Evolutionary conservation across 306 rosid species (phyloP).

Genomic region (Quercus robur): DNA sequence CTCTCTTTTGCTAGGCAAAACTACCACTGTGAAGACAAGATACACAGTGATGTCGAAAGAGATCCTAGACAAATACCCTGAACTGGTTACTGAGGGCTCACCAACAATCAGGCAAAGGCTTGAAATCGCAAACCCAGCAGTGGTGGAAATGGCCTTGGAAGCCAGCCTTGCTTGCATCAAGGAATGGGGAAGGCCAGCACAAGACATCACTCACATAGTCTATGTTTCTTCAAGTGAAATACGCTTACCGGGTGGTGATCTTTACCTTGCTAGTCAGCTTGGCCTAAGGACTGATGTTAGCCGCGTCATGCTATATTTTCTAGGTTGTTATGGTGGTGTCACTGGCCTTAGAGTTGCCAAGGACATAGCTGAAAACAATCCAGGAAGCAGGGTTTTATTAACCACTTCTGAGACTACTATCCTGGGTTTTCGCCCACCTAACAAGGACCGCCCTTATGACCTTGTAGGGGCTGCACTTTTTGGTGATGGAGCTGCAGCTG

Average conservation of each 20-base stretch:
- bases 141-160: constrained; percentile 78
- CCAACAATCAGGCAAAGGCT: constrained; percentile 82
- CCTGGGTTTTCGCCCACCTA: constrained; percentile 89
- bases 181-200: constrained; percentile 81
- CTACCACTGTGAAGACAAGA: constrained; percentile 93
- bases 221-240: constrained; percentile 90
- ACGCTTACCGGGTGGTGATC: constrained; percentile 90
- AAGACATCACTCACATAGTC: constrained; percentile 82
- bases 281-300: constrained; percentile 64
- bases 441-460: constrained; percentile 77
- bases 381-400: constrained; percentile 65
- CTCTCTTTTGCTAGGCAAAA: constrained; percentile 54
- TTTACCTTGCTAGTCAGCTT: constrained; percentile 66
- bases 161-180: constrained; percentile 80
- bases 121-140: constrained; percentile 85
- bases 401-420: constrained; percentile 93
- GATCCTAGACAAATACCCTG: constrained; percentile 83
- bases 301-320: constrained; percentile 83
- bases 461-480: constrained; percentile 99
- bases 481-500: constrained; percentile 95
- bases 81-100: constrained; percentile 76
- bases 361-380: constrained; percentile 96
- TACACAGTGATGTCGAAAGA: constrained; percentile 99
- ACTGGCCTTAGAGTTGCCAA: constrained; percentile 90
- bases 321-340: constrained; percentile 93